A percentile compares a stretch with the other conserved stretches of the same genome.
Evolutionary conservation across 306 rosid genomes (phyloP).

Genomic region (Carpinus viminea): DNA sequence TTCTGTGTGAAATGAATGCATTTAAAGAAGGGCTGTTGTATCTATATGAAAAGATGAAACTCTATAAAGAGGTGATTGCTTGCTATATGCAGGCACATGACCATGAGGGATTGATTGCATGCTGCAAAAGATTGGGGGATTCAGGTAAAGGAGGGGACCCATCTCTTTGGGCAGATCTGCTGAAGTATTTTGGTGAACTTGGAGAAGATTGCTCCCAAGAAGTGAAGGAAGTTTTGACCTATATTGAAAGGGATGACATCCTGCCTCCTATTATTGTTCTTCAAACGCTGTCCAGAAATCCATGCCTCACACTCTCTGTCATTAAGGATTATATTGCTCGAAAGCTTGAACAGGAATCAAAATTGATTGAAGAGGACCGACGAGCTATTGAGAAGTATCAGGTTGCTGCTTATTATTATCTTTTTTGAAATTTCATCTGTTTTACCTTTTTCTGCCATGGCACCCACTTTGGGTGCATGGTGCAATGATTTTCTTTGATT

Average conservation of each 20-base stretch:
- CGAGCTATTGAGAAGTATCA: conserved; percentile 88
- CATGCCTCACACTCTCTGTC: conserved; percentile 92
- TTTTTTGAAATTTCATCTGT: conserved; percentile 12
- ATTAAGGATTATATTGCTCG: conserved; percentile 93
- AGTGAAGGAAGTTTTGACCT: conserved; percentile 93
- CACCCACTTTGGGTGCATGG: conserved; percentile 6
- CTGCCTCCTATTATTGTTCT: conserved; percentile 95
- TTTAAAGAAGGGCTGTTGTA: conserved; percentile 80
- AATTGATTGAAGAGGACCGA: conserved; percentile 89
- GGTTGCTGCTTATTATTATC: conserved; percentile 46
- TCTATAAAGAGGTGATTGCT: conserved; percentile 90
- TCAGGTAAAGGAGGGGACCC: conserved; percentile 95
- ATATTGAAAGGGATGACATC: conserved; percentile 90
- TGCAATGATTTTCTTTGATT: not conserved
- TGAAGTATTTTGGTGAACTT: conserved; percentile 96
- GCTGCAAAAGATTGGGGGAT: conserved; percentile 94
- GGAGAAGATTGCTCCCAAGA: conserved; percentile 99
- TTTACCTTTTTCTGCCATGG: conserved; percentile 7
- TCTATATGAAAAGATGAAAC: conserved; percentile 96
- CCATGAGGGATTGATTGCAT: conserved; percentile 84
- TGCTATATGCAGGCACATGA: conserved; percentile 98
- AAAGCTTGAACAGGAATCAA: conserved; percentile 94
- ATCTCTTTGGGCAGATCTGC: conserved; percentile 91
- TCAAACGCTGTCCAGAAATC: conserved; percentile 84
- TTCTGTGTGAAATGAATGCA: conserved; percentile 91